These are phyloP conservation scores for Scheffersomyces cryptocercus DNA, from an alignment of 1,139 yeast genomes.

Conservation along the genomic window DNA sequence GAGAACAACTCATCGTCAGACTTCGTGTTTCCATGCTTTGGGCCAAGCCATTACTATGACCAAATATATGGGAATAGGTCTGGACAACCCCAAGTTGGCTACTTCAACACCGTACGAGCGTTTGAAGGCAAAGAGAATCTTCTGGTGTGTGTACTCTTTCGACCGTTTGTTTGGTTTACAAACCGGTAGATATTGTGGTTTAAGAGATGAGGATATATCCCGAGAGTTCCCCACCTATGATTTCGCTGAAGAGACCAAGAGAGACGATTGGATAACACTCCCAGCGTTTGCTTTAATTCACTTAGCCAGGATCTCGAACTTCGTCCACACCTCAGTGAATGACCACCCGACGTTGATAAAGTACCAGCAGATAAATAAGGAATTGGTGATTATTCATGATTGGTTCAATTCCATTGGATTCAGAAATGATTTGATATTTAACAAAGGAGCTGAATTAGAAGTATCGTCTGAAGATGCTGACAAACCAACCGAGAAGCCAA, in stretches of 20 bases:
- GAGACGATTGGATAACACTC: slow-evolving; percentile 56
- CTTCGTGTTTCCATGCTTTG: slow-evolving; percentile 53
- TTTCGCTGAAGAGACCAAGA: slow-evolving; percentile 25
- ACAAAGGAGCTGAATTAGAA: slow-evolving; percentile 7
- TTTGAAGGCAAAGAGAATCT: slow-evolving; percentile 53
- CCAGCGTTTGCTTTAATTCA: slow-evolving; percentile 52
- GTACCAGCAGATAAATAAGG: slow-evolving; percentile 36
- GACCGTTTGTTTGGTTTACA: slow-evolving; percentile 59
- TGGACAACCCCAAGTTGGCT: slow-evolving; percentile 16
- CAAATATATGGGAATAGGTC: slow-evolving; percentile 58
- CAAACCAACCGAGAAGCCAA: background rate
- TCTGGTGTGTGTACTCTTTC: slow-evolving; percentile 58
- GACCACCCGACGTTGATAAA: slow-evolving; percentile 32
- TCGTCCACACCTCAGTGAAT: slow-evolving; percentile 29
- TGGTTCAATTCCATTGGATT: slow-evolving; percentile 45
- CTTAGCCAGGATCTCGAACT: slow-evolving; percentile 40
- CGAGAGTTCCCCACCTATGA: slow-evolving; percentile 36
- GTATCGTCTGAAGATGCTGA: background rate
- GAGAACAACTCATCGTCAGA: slow-evolving; percentile 58
- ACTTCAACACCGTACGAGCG: slow-evolving; percentile 45
- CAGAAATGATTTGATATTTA: slow-evolving; percentile 30
- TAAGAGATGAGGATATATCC: slow-evolving; percentile 37
- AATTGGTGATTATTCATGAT: slow-evolving; percentile 25
- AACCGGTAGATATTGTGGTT: slow-evolving; percentile 50
- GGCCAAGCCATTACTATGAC: slow-evolving; percentile 57